Conservation (phyloP, 2,329 filamentous ascomycete genomes). For the Cytospora piceae region DNA sequence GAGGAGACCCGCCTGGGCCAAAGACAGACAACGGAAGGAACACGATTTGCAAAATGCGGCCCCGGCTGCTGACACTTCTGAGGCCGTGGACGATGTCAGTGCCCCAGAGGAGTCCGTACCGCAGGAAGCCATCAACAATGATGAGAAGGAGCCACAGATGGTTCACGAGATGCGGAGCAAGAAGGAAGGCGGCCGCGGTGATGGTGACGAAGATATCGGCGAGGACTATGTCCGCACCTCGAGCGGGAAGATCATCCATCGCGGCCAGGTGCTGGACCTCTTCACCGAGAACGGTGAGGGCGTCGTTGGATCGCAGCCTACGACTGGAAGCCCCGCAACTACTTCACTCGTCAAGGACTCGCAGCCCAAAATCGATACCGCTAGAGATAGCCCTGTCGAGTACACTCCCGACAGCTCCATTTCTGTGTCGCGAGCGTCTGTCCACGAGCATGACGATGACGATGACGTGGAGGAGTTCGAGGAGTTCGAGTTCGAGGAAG, state of each 20-base stretch:
- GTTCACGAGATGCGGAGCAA: neutral
- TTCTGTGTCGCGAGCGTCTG: neutral
- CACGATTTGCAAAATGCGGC: neutral
- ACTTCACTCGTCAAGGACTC: neutral
- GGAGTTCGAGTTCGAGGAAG: conserved; percentile 55
- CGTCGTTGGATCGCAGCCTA: conserved; percentile 16
- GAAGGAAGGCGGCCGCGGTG: conserved; percentile 4
- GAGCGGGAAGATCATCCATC: conserved; percentile 40
- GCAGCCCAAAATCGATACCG: conserved; percentile 41
- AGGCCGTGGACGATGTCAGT: neutral
- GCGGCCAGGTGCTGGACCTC: conserved; percentile 39
- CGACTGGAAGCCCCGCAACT: too few relatives aligned
- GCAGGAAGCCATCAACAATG: neutral
- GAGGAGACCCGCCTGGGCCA: neutral
- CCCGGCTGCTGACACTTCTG: neutral
- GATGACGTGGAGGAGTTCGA: conserved; percentile 45
- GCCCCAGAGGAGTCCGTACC: too few relatives aligned
- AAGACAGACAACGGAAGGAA: neutral
- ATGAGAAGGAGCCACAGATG: conserved; percentile 5
- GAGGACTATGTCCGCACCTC: conserved; percentile 34
- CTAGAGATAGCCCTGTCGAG: conserved; percentile 51
- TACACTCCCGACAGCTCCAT: conserved; percentile 37
- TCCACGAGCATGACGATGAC: conserved; percentile 45
- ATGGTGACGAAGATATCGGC: conserved; percentile 25
- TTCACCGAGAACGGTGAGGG: conserved; percentile 35